Percentiles rank a stretch among this genome's conserved stretches.
phyloP scores from a whole-genome alignment of 2,329 filamentous ascomycete species.

The Aureobasidium sp. region DNA sequence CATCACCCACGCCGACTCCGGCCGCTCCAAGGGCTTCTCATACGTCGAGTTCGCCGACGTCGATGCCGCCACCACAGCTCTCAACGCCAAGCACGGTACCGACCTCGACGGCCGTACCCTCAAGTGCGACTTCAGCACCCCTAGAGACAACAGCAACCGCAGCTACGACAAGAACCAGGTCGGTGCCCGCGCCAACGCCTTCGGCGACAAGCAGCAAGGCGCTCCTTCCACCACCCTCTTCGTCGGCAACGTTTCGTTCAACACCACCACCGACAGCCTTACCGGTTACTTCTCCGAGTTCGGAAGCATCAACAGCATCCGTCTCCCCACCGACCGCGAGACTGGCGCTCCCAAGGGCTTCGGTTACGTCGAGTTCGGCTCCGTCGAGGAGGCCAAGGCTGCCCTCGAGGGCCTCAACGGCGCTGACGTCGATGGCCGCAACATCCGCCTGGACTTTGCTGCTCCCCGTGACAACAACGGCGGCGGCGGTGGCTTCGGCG shows the following conservation, averaged over 20 bases:
- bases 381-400: slow-evolving; percentile 72
- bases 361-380: slow-evolving; percentile 79
- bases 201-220: slow-evolving; percentile 67
- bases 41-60: slow-evolving; percentile 78
- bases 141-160: slow-evolving; percentile 38
- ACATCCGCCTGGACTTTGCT: slow-evolving; percentile 77
- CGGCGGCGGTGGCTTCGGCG: slow-evolving; percentile 36
- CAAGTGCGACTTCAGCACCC: slow-evolving; percentile 72
- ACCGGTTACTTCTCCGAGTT: slow-evolving; percentile 66
- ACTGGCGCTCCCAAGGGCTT: slow-evolving; percentile 83
- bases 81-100: slow-evolving; percentile 65
- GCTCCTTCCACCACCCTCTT: slow-evolving; percentile 81
- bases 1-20: slow-evolving; percentile 72
- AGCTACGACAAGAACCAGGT: slow-evolving; percentile 46
- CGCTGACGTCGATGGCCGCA: slow-evolving; percentile 62
- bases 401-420: slow-evolving; percentile 67
- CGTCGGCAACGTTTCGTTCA: slow-evolving; percentile 84
- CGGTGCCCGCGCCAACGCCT: slow-evolving; percentile 56
- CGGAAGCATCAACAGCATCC: slow-evolving; percentile 67
- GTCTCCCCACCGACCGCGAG: slow-evolving; percentile 83
- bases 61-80: slow-evolving; percentile 63
- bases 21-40: slow-evolving; percentile 83
- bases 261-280: slow-evolving; percentile 69
- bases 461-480: slow-evolving; percentile 43
- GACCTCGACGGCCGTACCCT: slow-evolving; percentile 68